These are phyloP conservation scores for Termitomyces sp. DNA, from an alignment of 768 basidiomycete species.

Conservation along the genomic window DNA sequence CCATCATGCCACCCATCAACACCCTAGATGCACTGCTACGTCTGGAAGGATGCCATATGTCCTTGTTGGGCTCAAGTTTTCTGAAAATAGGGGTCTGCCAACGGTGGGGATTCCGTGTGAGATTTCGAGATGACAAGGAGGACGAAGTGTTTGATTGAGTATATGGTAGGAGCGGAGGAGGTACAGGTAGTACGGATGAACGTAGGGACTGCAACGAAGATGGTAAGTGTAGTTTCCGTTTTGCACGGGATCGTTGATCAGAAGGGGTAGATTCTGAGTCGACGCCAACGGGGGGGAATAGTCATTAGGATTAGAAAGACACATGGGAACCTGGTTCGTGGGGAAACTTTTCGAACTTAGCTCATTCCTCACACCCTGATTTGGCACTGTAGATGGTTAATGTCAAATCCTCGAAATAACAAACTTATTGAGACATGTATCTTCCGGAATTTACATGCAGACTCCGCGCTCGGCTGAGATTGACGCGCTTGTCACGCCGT, in stretches of 20 bases:
- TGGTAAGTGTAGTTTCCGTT: not conserved
- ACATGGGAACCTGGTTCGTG: no score
- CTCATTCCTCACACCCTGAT: no score
- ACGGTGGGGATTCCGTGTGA: slow-evolving; percentile 25
- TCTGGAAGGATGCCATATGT: slow-evolving; percentile 31
- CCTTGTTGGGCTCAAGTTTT: slow-evolving; percentile 23
- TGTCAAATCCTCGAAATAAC: no score
- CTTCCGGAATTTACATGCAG: slow-evolving; percentile 19
- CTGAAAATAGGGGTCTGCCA: slow-evolving; percentile 17
- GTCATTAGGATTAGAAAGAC: no score
- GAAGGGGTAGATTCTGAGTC: no score
- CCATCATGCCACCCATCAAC: slow-evolving; percentile 17
- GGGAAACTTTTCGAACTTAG: no score
- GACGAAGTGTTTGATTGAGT: slow-evolving; percentile 22
- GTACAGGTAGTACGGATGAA: slow-evolving; percentile 24
- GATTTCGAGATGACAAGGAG: slow-evolving; percentile 15
- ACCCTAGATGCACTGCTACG: slow-evolving; percentile 22
- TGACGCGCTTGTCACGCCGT: slow-evolving; percentile 22
- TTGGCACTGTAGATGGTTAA: no score
- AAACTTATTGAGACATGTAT: slow-evolving; percentile 19
- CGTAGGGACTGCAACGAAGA: no score
- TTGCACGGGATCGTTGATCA: not conserved
- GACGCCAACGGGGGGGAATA: no score
- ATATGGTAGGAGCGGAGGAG: slow-evolving; percentile 25
- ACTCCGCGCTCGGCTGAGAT: slow-evolving; percentile 20